Conservation (phyloP, 768 basidiomycete genomes). For the Termitomyces sp. region DNA sequence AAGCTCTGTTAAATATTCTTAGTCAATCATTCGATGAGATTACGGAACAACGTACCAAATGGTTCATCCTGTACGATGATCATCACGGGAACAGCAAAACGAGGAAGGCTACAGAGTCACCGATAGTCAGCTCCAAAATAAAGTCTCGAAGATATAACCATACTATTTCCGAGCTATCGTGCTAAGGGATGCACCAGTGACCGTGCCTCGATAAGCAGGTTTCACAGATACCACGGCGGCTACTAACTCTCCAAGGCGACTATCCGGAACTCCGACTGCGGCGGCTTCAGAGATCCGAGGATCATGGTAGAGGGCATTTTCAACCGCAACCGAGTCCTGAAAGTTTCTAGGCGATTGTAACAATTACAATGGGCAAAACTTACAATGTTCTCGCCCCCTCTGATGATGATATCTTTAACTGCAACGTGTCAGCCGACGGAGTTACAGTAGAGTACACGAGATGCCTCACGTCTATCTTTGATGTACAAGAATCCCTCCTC, state of each 20-base stretch:
- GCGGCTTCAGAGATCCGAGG: conserved; percentile 50
- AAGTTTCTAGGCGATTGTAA: background rate
- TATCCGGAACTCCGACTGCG: conserved; percentile 55
- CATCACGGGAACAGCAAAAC: conserved; percentile 61
- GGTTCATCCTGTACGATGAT: conserved; percentile 41
- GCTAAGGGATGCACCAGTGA: conserved; percentile 46
- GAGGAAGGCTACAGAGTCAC: conserved; percentile 31
- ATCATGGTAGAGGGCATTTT: conserved; percentile 56
- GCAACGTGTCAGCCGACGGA: background rate
- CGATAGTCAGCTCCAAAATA: background rate
- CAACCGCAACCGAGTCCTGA: conserved; percentile 55
- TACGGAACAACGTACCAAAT: conserved; percentile 28
- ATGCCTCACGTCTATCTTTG: conserved; percentile 42
- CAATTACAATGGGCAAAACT: conserved; percentile 14
- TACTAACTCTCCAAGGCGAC: conserved; percentile 56
- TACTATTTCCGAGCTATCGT: conserved; percentile 38
- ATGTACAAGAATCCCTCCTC: conserved; percentile 56
- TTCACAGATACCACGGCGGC: conserved; percentile 50
- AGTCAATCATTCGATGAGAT: background rate
- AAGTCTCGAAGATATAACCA: conserved; percentile 3
- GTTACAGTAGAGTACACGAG: background rate
- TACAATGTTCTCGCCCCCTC: conserved; percentile 60
- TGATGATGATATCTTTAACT: conserved; percentile 63
- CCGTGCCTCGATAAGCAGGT: conserved; percentile 37
- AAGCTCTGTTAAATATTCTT: conserved; percentile 30